Evolutionary conservation across 768 basidiomycete genomes (phyloP), one percentile per base, ranked within the genome.

Genomic region (Dentipellis fragilis): DNA sequence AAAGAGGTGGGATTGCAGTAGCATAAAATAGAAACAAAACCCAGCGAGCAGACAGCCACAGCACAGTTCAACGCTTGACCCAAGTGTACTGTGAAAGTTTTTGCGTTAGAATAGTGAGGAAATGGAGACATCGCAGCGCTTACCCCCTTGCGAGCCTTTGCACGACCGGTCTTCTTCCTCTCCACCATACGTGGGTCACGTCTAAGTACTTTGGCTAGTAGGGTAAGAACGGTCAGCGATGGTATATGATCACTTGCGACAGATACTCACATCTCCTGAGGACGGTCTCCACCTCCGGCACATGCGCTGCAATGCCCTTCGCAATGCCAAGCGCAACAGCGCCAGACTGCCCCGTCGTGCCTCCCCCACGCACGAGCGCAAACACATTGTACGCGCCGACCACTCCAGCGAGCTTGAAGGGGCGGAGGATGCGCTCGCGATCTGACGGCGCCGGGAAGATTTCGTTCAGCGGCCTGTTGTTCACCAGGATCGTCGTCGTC

Each of bases 171-270:
- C 80, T 99, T 99, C 75, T 99, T 99, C 64, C 95, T 80, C 73
- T 99, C 95, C 34, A 96, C 94, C 90, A 95, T 90, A 70, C 96
- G 87, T 48, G 93, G 92, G 75, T 99, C 95, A 64, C 94, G 84
- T 68, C 83, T 82, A 56, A 92, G 71, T 49, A 94, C 73, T 74
- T 91, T 87, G 57, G 89, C 94, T 96, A 66, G 29, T 6, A 6
- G 29, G 29, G 3, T 0, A 59, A 56, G 42, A 7, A 7, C 34
- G 17, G 19, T 39, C 35, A 56, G 51, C 53, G 48, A 59, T 22
- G 58, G 12, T 58, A 49, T 10, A 22, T 40, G n/a, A 39, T 57
- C 17, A 45, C 11, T 4, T 14, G 37, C 11, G 10, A 14, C 5
- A 21, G 37, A 2, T 23, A 71, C 80, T 47, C 64, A 93, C 94